Base-by-base conservation (phyloP, 352 stramenopile genomes). In the Globisporangium nagaii region DNA sequence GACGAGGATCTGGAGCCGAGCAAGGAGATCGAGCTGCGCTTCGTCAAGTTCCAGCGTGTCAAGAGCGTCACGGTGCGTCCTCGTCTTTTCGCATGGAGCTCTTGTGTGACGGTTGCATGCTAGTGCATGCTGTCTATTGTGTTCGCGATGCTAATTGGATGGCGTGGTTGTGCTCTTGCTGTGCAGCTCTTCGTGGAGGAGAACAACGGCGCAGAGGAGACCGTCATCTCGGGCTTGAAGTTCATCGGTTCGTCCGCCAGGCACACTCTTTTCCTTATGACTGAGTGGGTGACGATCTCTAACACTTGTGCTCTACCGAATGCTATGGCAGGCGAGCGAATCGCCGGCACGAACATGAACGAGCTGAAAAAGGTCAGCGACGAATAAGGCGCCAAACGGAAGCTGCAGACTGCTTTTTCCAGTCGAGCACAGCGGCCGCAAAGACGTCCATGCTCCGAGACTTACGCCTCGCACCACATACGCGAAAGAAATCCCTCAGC, bases 271-370 rank as follows among this genome's bases (percentile, higher is more conserved):
- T 27, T n/a, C n/a, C 22, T 35, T 2, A 11, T 12, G 2, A 11
- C 8, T 10, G 25, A 35, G 9, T 9, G 28, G 22, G 4, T 3
- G 15, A 15, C 13, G n/a, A 17, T 13, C 10, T 12, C 15, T 48
- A 17, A 48, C 15, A 22, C 31, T 6, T 9, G 20, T 37, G 15
- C 11, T 12, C 32, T 15, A 22, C 7, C 15, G 42, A 15, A 15
- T 31, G 20, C 2, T 25, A 19, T 30, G 40, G 28, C 40, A 90
- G 80, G 80, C 32, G 80, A 91, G 51, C 58, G 45, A 39, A 76
- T 92, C 20, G 79, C 80, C 6, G 82, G 82, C 27, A 92, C 79
- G 32, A 92, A 92, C 71, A 88, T 92, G 78, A 89, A 89, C 61
- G 82, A 90, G 46, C 70, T 93, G 31, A 93, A 93, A 70, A 93